Base-by-base conservation (phyloP, 176 grass and related monocot species). In the Neostapfia colusana region DNA sequence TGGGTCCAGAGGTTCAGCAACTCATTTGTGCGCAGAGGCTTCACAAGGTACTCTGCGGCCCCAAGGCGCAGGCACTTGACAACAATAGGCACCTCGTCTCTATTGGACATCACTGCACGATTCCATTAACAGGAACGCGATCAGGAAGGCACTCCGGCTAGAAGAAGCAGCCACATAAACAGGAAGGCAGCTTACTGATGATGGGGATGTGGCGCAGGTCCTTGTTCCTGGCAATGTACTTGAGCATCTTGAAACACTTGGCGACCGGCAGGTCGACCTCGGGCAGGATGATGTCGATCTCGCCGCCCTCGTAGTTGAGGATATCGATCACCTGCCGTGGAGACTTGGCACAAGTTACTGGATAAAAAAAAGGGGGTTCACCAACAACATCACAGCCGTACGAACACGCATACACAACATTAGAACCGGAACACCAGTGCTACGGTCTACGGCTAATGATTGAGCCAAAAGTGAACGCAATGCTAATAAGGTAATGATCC, bases 181-280 rank as follows among this genome's bases (percentile, higher is more conserved):
- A 11, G 8, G 8, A 67, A 51, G 39, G 35, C 49, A 63, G 65
- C 88, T 91, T 77, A 97, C 93, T 99, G 83, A 99, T 99, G 41
- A 99, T 90, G 59, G 95, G 87, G 85, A 99, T 95, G 79, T 87
- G 95, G 38, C 85, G 85, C 67, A 99, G 73, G 23, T 86, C 88
- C 83, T 86, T 90, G 54, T 99, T 90, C 69, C 95, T 90, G 67
- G 86, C 74, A 53, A 99, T 92, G 87, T 95, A 99, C 79, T 95
- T 99, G 74, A 99, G 82, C 91, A 99, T 92, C 89, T 99, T 99
- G 60, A 90, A 90, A 17, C 95, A 93, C 73, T 95, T 98, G 46
- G 89, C 53, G 35, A 98, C 72, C 0, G 95, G 95, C 62, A 98
- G 91, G 73, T 98, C 91, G 13, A 94, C 87, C 83, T 98, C 95